phyloP scores from a whole-genome alignment of 163 green algal genomes.

The Prototheca wickerhamii region DNA sequence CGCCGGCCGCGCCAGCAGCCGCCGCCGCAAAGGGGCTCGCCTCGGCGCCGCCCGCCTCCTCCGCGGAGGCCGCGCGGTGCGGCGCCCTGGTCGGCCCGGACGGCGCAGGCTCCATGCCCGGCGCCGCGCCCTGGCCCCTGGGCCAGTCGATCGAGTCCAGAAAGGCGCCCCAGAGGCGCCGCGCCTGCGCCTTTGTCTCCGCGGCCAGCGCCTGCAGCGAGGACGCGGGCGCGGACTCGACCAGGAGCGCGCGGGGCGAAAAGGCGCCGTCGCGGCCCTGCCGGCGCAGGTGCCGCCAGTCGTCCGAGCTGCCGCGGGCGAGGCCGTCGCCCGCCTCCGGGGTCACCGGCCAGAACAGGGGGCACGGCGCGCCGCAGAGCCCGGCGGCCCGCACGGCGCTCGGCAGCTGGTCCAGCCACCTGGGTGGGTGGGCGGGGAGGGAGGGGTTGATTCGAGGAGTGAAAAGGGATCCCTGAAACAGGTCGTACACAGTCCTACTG shows the following conservation, averaged over 20 bases:
- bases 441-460: neutral
- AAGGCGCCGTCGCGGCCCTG: neutral
- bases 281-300: neutral
- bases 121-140: neutral
- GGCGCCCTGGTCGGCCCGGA: neutral
- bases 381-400: slow-evolving; percentile 22
- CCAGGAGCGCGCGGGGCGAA: neutral
- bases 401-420: slow-evolving; percentile 41
- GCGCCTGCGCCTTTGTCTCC: neutral
- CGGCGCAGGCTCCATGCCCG: neutral
- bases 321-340: neutral
- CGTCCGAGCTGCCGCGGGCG: neutral
- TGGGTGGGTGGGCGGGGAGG: slow-evolving; percentile 7
- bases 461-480: neutral
- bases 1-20: too few species aligned
- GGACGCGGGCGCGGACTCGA: neutral
- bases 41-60: neutral
- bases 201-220: neutral
- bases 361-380: slow-evolving; percentile 28
- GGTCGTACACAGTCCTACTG: too few species aligned
- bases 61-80: neutral
- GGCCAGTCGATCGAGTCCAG: neutral
- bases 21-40: neutral
- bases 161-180: neutral
- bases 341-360: slow-evolving; percentile 46